Base-by-base conservation (phyloP, 2,329 filamentous ascomycete species). In the Ceratocystis ficicola region DNA sequence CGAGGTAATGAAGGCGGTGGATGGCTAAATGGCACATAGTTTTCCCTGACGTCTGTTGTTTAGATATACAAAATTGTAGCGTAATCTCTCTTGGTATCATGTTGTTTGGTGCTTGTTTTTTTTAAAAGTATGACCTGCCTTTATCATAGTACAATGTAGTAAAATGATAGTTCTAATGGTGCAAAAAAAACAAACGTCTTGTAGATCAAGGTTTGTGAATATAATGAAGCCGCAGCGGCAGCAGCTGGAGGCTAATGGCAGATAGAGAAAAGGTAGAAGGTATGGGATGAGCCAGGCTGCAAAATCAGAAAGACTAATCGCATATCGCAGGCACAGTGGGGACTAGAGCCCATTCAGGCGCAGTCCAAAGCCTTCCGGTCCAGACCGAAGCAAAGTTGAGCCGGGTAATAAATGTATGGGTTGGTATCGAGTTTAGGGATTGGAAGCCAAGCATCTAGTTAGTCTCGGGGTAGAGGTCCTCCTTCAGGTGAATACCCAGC, bases 401-500 rank as follows among this genome's bases (percentile, higher is more conserved):
- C 41, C 36, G 48, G 25, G 63, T 65, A 17, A 50, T 63, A 30
- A 48, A 25, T 62, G 48, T 62, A 12, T 59, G 30, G 12, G 55
- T 59, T 12, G 48, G 59, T 65, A 55, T 61, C 52, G 52, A n/a
- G 50, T 46, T 48, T 41, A 60, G 52, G 44, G 22, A 57, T 60
- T 59, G 15, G 63, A 25, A 25, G 15, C 17, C 25, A 32, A 44
- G 57, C 52, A 55, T 79, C 77, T 76, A 76, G 74, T 80, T 75
- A 73, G 76, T 75, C 75, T 86, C 83, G 68, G 93, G 91, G 80
- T 91, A 97, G 77, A 97, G 82, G 74, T 90, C 86, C 83, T 97
- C 93, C 83, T 94, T 95, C 73, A 96, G 84, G 71, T 85, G 81
- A 73, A 97, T 85, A 72, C 93, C 93, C 70, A 97, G 86, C 81